Percentiles rank a stretch among this genome's conserved stretches.
Evolutionary conservation across 164 flowering plant species (phyloP).

Genomic region (Stephania cephalantha): DNA sequence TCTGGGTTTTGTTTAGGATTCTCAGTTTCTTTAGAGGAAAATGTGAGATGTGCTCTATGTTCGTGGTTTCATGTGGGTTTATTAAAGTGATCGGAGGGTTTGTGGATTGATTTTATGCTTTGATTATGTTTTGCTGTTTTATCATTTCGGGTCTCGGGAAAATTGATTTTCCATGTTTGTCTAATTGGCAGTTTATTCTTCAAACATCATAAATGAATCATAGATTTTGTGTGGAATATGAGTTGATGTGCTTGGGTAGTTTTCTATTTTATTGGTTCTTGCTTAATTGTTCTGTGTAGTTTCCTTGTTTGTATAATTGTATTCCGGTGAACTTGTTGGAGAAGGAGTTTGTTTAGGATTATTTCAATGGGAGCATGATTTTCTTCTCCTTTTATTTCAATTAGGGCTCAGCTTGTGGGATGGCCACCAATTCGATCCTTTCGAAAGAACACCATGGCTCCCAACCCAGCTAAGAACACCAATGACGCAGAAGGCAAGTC

Average conservation of each 20-base stretch:
- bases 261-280: no score
- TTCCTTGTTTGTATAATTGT: neutral
- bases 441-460: conserved; percentile 75
- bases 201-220: neutral
- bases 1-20: neutral
- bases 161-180: neutral
- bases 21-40: neutral
- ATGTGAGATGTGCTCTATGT: neutral
- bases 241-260: neutral
- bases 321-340: conserved; percentile 1
- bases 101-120: neutral
- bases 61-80: neutral
- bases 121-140: neutral
- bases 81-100: neutral
- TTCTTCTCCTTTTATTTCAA: neutral
- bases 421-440: conserved; percentile 94
- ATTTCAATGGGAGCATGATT: neutral
- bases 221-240: neutral
- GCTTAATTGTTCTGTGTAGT: neutral
- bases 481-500: conserved; percentile 39
- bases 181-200: neutral
- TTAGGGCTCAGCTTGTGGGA: conserved; percentile 86
- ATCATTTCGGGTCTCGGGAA: neutral
- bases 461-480: conserved; percentile 35
- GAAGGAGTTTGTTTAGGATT: neutral